Evolutionary conservation across 2,329 filamentous ascomycete genomes (phyloP), one percentile per base, ranked within the genome.

Genomic region (Talaromyces sp.): DNA sequence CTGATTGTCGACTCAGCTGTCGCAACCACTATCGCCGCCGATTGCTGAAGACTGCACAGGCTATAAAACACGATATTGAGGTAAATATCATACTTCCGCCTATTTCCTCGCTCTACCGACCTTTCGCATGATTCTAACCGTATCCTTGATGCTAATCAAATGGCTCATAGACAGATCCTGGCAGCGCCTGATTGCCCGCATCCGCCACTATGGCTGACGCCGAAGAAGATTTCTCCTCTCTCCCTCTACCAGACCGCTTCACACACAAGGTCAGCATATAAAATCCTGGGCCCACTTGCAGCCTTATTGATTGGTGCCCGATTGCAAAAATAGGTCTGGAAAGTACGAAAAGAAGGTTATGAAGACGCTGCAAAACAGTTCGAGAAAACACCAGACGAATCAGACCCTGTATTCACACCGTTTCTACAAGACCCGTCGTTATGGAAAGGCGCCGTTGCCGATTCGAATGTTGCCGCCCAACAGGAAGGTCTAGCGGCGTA

Each of bases 381-480:
- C 77, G 89, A 93, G 75, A 83, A 87, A 65, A 92, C 93, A 6
- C 89, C 92, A 67, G 90, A 93, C 79, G 94, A 98, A 76, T 86
- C 88, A 71, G 91, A 96, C 75, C 88, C 93, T 13, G 89, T 89
- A 41, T 97, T 99, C 72, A 86, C 88, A 71, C 92, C 94, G 1
- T 99, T 98, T 73, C 80, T 95, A 67, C 88, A 90, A 75, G 95
- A 99, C 70, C 84, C 93, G 0, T 82, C 88, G 68, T 77, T 99
- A 67, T 97, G 93, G 94, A 98, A 98, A 77, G 89, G 88, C 41
- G 95, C 93, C 1, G 94, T 95, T 7, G 88, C 89, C 71, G 95
- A 99, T 78, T 95, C 93, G 63, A 99, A 99, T 73, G 95, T 99
- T 65, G 95, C 94, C 19, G 95, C 96, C 39, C 95, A 99, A 77